Evolutionary conservation across 1,284 basidiomycete species (phyloP).

Genomic region (Abortiporus biennis): DNA sequence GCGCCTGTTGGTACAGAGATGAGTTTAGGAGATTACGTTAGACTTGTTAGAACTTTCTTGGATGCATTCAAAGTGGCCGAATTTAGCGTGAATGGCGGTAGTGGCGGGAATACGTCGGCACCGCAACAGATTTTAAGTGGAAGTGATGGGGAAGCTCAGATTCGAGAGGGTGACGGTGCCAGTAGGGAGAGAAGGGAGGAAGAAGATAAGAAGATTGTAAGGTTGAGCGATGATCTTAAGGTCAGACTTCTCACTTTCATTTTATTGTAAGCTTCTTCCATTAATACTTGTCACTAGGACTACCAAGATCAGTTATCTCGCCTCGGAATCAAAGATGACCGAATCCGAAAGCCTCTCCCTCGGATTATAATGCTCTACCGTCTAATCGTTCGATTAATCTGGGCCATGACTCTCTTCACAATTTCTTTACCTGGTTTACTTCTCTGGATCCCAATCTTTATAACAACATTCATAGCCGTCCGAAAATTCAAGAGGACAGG

Average conservation of each 20-base stretch:
- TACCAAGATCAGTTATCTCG: slow-evolving; percentile 67
- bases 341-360: slow-evolving; percentile 60
- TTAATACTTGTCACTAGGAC: slow-evolving; percentile 31
- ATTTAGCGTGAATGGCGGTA: not conserved
- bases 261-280: not conserved
- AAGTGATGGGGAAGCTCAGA: slow-evolving; percentile 21
- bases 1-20: slow-evolving; percentile 79
- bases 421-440: slow-evolving; percentile 77
- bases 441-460: slow-evolving; percentile 75
- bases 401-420: slow-evolving; percentile 60
- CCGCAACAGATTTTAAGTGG: slow-evolving; percentile 14
- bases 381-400: slow-evolving; percentile 55
- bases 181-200: slow-evolving; percentile 12
- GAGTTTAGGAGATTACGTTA: slow-evolving; percentile 75
- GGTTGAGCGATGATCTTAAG: slow-evolving; percentile 55
- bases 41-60: slow-evolving; percentile 66
- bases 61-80: slow-evolving; percentile 61
- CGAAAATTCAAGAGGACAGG: slow-evolving; percentile 71
- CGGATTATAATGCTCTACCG: slow-evolving; percentile 53
- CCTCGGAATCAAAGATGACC: slow-evolving; percentile 76
- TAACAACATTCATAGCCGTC: slow-evolving; percentile 58
- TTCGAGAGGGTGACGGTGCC: too few relatives aligned
- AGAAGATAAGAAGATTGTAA: slow-evolving; percentile 28
- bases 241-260: slow-evolving; percentile 30
- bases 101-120: not conserved